A percentile compares a stretch with the other conserved stretches of the same genome.
Conservation (phyloP, 768 basidiomycete genomes). For the Mycena rebaudengoi region DNA sequence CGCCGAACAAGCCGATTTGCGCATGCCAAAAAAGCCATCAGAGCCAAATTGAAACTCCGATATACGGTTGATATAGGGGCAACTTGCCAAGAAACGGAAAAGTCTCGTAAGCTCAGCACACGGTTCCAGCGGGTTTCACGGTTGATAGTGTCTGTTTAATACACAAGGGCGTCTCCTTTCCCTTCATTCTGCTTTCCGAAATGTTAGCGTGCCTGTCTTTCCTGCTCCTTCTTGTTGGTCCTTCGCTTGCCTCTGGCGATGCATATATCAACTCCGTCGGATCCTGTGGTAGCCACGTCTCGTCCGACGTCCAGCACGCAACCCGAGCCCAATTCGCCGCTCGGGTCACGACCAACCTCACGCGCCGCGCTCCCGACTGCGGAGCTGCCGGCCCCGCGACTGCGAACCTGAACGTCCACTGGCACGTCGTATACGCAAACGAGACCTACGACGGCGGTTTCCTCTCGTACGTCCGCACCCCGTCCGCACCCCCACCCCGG, state of each 20-base stretch:
- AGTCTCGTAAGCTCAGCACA: too few species aligned
- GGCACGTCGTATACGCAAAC: conserved; percentile 7
- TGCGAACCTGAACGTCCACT: conserved; percentile 4
- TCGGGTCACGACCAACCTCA: background rate
- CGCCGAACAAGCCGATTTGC: too few species aligned
- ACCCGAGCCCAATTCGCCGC: background rate
- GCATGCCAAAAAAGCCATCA: too few species aligned
- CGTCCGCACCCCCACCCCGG: too few species aligned
- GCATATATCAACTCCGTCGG: too few species aligned
- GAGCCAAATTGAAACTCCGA: too few species aligned
- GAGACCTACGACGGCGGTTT: conserved; percentile 5
- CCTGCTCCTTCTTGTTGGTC: background rate
- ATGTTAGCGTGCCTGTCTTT: background rate
- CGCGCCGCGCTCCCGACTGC: background rate
- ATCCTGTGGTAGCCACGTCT: conserved; percentile 4
- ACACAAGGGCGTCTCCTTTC: too few species aligned
- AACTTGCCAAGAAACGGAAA: too few species aligned
- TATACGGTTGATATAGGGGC: too few species aligned
- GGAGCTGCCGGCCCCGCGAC: background rate
- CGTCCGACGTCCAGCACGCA: background rate
- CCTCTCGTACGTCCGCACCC: background rate
- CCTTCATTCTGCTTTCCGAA: too few species aligned
- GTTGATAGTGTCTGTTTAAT: too few species aligned
- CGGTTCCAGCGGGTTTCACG: too few species aligned
- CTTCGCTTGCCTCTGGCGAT: background rate